Evolutionary conservation across 2,329 filamentous ascomycete genomes (phyloP), one percentile per base, ranked within the genome.

Genomic region (Rosellinia necatrix): DNA sequence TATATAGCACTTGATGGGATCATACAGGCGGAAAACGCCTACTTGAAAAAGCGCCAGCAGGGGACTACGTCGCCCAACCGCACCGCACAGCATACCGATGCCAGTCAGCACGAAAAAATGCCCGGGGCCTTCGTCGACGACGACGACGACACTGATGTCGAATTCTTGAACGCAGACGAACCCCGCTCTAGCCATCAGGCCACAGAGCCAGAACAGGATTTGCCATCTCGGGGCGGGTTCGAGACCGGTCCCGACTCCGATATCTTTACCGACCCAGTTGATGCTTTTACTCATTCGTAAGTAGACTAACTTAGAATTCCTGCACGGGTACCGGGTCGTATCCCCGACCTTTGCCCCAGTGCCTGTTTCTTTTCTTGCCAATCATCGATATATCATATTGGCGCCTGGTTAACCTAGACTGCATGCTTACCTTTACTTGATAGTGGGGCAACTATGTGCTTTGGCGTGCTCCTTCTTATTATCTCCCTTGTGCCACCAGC

Each of bases 401-500:
- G 32, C 27, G 29, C 38, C 37, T 17, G 3, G 37, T 34, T 22
- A 6, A 2, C n/a, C 22, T 22, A 15, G 6, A 53, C 21, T 34
- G 3, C 13, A 25, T 5, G 40, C 56, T 59, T 41, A 59, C 53
- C 38, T 46, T 22, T 46, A 9, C 21, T 34, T 46, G 21, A 49
- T 71, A 92, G 91, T 0, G 93, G 92, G 8, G 85, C 87, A 4
- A 94, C 90, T 69, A 88, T 97, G 72, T 96, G 92, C 72, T 97
- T 92, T 66, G 94, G 94, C 3, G 82, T 96, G 27, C 76, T 97
- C 1, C 81, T 96, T 12, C 80, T 97, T 1, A 80, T 97, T 50
- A 86, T 97, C n/a, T 96, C 91, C 10, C 89, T 97, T 76, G 86
- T 97, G 0, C 96, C 94, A 0, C 94, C 94, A 0, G 85, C 92